These are phyloP conservation scores for Rhodosporidiobolus sp. DNA, from an alignment of 768 basidiomycete species.

Conservation along the genomic window DNA sequence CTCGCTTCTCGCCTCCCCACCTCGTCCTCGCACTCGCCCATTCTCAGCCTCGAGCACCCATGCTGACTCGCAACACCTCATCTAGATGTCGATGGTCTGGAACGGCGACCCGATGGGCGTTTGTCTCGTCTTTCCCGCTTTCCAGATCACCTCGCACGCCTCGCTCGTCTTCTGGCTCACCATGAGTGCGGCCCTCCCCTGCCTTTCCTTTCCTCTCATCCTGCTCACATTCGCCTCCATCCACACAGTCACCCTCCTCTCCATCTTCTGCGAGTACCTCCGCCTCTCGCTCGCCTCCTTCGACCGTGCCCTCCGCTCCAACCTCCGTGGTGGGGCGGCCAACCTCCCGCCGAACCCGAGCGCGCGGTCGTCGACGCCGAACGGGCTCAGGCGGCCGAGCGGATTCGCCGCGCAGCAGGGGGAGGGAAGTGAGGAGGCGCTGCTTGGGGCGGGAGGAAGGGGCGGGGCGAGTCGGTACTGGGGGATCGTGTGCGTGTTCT, in stretches of 20 bases:
- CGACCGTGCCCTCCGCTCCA: constrained; percentile 27
- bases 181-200: constrained; percentile 1
- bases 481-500: constrained; percentile 15
- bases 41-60: too few relatives aligned
- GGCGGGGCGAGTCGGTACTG: neutral
- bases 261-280: constrained; percentile 22
- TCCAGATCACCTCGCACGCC: constrained; percentile 15
- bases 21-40: neutral
- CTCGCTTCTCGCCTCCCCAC: neutral
- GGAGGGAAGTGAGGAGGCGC: constrained; percentile 16
- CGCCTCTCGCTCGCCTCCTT: constrained; percentile 23
- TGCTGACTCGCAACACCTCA: neutral
- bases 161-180: constrained; percentile 12
- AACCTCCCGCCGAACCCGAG: neutral
- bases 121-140: constrained; percentile 27
- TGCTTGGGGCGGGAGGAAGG: neutral
- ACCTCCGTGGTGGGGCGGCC: constrained; percentile 17
- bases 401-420: neutral
- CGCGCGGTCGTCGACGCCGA: neutral
- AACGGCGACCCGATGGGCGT: constrained; percentile 13
- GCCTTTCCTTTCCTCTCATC: neutral
- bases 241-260: constrained; percentile 13
- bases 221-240: neutral
- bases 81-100: constrained; percentile 37
- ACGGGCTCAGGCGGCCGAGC: constrained; percentile 9